Percentiles rank a stretch among this genome's conserved stretches.
These are phyloP conservation scores for Antarctomyces pellizariae DNA, from an alignment of 495 filamentous ascomycete species.

Conservation along the genomic window DNA sequence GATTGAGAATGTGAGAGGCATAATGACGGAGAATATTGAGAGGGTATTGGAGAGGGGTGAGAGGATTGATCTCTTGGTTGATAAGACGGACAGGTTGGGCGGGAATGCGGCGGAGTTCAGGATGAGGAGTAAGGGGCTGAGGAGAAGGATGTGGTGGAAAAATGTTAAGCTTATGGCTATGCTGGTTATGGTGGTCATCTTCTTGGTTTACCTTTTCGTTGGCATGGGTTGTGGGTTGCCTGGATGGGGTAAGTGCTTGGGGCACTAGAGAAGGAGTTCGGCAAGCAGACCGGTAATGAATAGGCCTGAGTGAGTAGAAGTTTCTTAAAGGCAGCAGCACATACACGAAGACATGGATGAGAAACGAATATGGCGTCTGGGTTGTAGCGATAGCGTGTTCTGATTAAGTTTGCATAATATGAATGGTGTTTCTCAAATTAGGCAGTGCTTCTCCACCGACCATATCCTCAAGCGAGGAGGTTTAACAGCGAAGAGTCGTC, in stretches of 20 bases:
- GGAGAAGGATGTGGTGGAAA: conserved; percentile 99
- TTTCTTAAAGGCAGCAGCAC: no score
- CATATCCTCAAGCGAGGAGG: no score
- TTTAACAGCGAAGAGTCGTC: no score
- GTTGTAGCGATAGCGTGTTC: no score
- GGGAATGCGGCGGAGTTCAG: conserved; percentile 73
- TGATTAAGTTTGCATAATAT: no score
- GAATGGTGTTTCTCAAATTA: no score
- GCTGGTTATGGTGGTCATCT: conserved; percentile 53
- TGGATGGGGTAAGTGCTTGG: conserved; percentile 28
- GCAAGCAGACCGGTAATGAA: no score
- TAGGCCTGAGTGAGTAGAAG: no score
- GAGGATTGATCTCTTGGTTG: conserved; percentile 82
- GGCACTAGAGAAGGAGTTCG: no score
- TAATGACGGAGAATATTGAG: conserved; percentile 99
- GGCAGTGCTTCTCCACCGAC: no score
- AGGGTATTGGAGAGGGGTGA: conserved; percentile 82
- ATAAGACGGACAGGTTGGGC: conserved; percentile 86
- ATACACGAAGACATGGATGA: no score
- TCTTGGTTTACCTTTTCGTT: conserved; percentile 62
- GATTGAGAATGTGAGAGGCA: conserved; percentile 80
- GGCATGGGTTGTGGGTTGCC: conserved; percentile 55
- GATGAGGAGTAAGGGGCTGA: conserved; percentile 59
- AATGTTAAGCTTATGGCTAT: conserved; percentile 85
- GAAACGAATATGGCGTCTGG: no score